Evolutionary conservation across 768 basidiomycete genomes (phyloP).

Genomic region (Macrolepiota fuliginosa): DNA sequence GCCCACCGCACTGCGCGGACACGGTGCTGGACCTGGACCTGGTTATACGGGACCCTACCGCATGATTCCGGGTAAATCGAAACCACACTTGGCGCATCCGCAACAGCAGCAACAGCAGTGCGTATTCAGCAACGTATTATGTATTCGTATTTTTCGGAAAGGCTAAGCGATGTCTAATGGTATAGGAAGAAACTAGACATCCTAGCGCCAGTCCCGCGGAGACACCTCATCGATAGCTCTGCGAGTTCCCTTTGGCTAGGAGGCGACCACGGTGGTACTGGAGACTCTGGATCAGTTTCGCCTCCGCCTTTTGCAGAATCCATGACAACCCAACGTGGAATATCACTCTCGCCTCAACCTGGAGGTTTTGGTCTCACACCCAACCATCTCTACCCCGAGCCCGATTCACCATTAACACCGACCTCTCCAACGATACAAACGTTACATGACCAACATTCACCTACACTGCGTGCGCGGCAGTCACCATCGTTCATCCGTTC

Average conservation of each 20-base stretch:
- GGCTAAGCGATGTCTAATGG: neutral
- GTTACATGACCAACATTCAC: slow-evolving; percentile 1
- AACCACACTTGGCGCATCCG: neutral
- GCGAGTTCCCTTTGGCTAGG: slow-evolving; percentile 60
- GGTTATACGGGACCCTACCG: slow-evolving; percentile 8
- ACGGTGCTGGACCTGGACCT: neutral
- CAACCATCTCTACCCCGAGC: no score
- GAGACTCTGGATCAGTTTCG: slow-evolving; percentile 29
- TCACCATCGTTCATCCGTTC: slow-evolving; percentile 2
- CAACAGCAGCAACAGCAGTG: slow-evolving; percentile 1
- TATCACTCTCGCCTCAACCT: slow-evolving; percentile 1
- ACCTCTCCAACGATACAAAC: neutral
- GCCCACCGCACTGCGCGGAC: neutral
- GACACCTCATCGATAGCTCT: slow-evolving; percentile 59
- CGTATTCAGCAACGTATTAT: neutral
- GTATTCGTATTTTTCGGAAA: neutral
- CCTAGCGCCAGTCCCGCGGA: slow-evolving; percentile 62
- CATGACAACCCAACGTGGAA: neutral
- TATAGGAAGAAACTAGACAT: slow-evolving; percentile 30
- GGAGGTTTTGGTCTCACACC: neutral
- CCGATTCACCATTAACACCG: neutral
- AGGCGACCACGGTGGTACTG: neutral
- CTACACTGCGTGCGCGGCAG: neutral
- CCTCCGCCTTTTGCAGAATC: slow-evolving; percentile 5
- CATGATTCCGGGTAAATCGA: slow-evolving; percentile 11